Evolutionary conservation across 192 early-diverging fungal species (phyloP), one percentile per base, ranked within the genome.

Genomic region (Coemansia sp.): DNA sequence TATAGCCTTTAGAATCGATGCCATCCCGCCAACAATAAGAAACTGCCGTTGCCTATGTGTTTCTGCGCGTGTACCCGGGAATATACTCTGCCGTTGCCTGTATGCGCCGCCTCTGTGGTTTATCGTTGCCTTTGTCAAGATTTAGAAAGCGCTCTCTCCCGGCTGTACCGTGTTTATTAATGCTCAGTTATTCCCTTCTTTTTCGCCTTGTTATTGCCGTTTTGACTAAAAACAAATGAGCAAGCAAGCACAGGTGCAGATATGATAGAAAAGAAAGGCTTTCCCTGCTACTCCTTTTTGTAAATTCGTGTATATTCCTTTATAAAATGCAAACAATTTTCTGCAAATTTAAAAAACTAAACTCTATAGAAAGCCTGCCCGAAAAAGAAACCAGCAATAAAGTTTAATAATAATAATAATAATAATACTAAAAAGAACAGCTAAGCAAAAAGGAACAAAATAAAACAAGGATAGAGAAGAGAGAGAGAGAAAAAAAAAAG

Each of bases 1-100:
- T 18, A 81, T 68, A 14, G 72, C 69, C 63, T 74, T 72, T 58
- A 81, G 30, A 58, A 81, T 69, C 53, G 78, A 81, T 53, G 78
- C 72, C 78, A 81, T 25, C 28, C 46, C 25, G 45, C 6, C 0
- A 14, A 58, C 20, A 46, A 19, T 8, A 9, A 24, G 14, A 34
- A 56, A n/a, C n/a, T n/a, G 32, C 6, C 11, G 11, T 35, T 20
- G 23, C 24, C 2, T 64, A 48, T 55, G 30, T 55, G 29, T 34
- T 30, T 34, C 9, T 27, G 6, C 22, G 49, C 39, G 9, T 42
- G 39, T 0, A 10, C 14, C 3, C 39, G n/a, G n/a, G n/a, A n/a
- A n/a, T 4, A 18, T 42, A 42, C 16, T 42, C 16, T 42, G 30
- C 30, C 8, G 8, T 6, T 8, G 13, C n/a, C n/a, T 19, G 18